A percentile compares a stretch with the other conserved stretches of the same genome.
Evolutionary conservation across 2,329 filamentous ascomycete genomes (phyloP).

Genomic region (Talaromyces funiculosus): DNA sequence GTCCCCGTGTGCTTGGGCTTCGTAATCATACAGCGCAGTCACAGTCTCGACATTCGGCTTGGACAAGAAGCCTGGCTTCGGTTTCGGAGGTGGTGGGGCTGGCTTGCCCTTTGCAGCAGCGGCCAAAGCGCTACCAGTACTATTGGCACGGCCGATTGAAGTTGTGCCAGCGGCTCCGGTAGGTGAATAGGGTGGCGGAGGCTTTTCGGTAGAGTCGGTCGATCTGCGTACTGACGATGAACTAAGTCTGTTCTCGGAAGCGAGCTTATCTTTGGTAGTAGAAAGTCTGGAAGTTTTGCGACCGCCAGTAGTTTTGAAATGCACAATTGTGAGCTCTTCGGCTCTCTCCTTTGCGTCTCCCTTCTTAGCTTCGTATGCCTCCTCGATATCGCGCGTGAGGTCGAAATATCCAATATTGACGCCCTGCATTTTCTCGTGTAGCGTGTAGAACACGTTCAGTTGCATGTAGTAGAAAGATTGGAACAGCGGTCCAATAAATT

Average conservation of each 20-base stretch:
- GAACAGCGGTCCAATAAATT: constrained; percentile 96
- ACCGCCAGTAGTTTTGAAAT: constrained; percentile 83
- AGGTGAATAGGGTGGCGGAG: constrained; percentile 42
- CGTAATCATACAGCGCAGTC: constrained; percentile 92
- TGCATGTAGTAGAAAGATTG: constrained; percentile 99
- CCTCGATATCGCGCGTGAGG: constrained; percentile 81
- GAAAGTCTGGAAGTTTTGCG: constrained; percentile 24
- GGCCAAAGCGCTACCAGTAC: constrained; percentile 40
- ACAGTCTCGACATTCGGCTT: constrained; percentile 71
- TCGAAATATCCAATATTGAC: constrained; percentile 98
- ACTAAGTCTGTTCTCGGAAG: constrained; percentile 33
- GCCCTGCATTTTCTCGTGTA: constrained; percentile 96
- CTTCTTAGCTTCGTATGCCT: constrained; percentile 82
- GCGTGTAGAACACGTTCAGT: constrained; percentile 96
- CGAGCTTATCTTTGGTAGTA: constrained; percentile 30
- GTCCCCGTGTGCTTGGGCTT: constrained; percentile 90
- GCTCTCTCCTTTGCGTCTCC: constrained; percentile 81
- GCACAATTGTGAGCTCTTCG: constrained; percentile 79
- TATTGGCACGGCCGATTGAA: constrained; percentile 31
- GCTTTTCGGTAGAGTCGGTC: constrained; percentile 44
- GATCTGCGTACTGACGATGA: constrained; percentile 16
- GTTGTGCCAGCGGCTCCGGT: constrained; percentile 6
- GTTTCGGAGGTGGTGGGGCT: constrained; percentile 65
- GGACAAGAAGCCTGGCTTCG: constrained; percentile 72
- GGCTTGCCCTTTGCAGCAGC: constrained; percentile 62